Percentiles rank a stretch among this genome's conserved stretches.
These are phyloP conservation scores for Botrytis fabae DNA, from an alignment of 2,329 filamentous ascomycete species.

Conservation along the genomic window DNA sequence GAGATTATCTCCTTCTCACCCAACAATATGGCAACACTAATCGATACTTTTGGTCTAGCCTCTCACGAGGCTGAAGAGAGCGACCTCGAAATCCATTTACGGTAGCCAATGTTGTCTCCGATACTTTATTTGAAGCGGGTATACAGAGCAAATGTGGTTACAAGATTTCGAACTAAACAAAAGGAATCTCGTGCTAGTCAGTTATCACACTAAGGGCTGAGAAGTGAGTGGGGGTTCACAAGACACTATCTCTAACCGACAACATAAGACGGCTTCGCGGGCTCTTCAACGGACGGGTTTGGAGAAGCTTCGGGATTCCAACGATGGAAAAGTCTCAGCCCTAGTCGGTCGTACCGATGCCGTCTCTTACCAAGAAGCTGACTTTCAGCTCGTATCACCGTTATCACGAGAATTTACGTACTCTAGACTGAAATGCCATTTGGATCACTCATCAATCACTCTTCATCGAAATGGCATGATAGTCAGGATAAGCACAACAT, in stretches of 20 bases:
- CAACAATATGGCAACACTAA: not conserved
- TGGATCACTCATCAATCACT: conserved; percentile 11
- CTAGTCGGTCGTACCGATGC: conserved; percentile 19
- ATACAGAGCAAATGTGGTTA: conserved; percentile 17
- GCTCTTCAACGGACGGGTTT: conserved; percentile 15
- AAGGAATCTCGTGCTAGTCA: conserved; percentile 20
- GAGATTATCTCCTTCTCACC: not conserved
- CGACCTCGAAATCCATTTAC: not conserved
- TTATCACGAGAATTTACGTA: conserved; percentile 19
- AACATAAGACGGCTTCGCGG: conserved; percentile 4
- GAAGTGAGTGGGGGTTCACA: conserved; percentile 27
- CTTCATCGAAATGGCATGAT: conserved; percentile 11
- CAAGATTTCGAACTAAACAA: conserved; percentile 20
- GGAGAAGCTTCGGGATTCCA: conserved; percentile 8
- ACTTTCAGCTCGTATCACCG: conserved; percentile 24
- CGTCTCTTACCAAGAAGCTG: conserved; percentile 17
- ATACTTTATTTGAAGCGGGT: conserved; percentile 30
- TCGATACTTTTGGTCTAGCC: not conserved
- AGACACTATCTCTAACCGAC: conserved; percentile 20
- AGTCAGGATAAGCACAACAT: conserved; percentile 15
- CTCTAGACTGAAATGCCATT: not conserved
- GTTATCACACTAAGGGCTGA: conserved; percentile 19
- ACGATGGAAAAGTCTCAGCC: conserved; percentile 19
- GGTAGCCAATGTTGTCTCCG: conserved; percentile 17
- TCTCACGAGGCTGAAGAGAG: conserved; percentile 1